phyloP scores from a whole-genome alignment of 192 early-diverging fungal species.

The Coemansia sp. region DNA sequence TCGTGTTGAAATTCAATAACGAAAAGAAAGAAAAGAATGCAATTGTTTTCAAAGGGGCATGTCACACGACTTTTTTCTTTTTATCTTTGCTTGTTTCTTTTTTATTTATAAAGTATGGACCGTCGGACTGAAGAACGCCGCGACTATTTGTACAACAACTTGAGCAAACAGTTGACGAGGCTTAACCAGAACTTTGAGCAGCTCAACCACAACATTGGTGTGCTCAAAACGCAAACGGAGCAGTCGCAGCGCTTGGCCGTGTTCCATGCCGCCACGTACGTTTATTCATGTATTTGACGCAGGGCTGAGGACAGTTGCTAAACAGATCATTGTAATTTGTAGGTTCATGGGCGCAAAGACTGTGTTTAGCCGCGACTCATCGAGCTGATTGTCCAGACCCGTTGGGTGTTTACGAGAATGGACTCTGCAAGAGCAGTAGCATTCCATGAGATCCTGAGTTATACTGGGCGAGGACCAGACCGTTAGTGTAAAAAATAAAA shows the following conservation, averaged over 20 bases:
- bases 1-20: not conserved
- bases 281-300: not conserved
- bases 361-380: conserved; percentile 12
- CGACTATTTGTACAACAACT: conserved; percentile 42
- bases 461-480: too few relatives aligned
- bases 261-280: conserved; percentile 43
- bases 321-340: not conserved
- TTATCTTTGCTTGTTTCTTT: not conserved
- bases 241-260: conserved; percentile 40
- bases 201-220: conserved; percentile 30
- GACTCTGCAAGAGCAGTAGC: not conserved
- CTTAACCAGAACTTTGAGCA: conserved; percentile 48
- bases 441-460: too few relatives aligned
- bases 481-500: too few relatives aligned
- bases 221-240: conserved; percentile 39
- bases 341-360: conserved; percentile 49
- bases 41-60: not conserved
- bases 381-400: not conserved
- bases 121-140: conserved; percentile 36
- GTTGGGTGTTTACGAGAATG: too few relatives aligned
- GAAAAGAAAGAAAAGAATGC: not conserved
- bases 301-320: not conserved
- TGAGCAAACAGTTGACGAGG: conserved; percentile 42
- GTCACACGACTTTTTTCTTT: not conserved
- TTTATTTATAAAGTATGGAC: conserved; percentile 15